Evolutionary conservation across 345 rosid species (phyloP), one percentile per base, ranked within the genome.

Genomic region (Camelina sativa): DNA sequence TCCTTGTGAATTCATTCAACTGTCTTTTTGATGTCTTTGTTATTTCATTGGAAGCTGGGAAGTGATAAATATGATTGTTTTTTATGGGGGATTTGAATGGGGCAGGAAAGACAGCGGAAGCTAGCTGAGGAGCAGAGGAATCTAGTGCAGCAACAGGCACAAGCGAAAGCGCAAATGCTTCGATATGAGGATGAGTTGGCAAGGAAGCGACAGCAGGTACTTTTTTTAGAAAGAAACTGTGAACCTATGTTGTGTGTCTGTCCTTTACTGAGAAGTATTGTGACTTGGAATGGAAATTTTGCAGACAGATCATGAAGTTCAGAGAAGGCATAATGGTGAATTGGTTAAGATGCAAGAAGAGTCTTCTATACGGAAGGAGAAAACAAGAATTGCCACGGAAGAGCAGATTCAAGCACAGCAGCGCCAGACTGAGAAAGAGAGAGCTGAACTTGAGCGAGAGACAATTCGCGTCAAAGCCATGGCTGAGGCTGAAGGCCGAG

Each of bases 401-500:
- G 96, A 90, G 74, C 98, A 95, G 76, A 92, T 95, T 75, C 97
- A 95, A 80, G 96, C 97, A 68, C 98, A 92, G 78, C 92, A 87
- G 64, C 92, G 98, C 11, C 94, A 92, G 79, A 92, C 99, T 73
- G 96, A 92, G 82, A 95, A 95, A 82, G 99, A 95, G 81, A 92
- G 92, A 81, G 96, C 99, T 76, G 98, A 92, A 80, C 88, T 95
- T 64, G 97, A 90, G 73, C 75, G 89, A 64, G 98, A 95, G 84
- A 95, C 99, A 19, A 86, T 90, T 79, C 85, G 97, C 46, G 98
- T 95, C 50, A 92, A 90, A 82, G 97, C 98, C 73, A 85, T 92
- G 92, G 99, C 96, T 75, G 94, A 92, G 86, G 99, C 99, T 5
- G 97, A 95, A 83, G 99, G 91, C 32, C 77, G 97, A 43, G 99